phyloP scores from a whole-genome alignment of 768 basidiomycete genomes.

The Pulveroboletus sp. region DNA sequence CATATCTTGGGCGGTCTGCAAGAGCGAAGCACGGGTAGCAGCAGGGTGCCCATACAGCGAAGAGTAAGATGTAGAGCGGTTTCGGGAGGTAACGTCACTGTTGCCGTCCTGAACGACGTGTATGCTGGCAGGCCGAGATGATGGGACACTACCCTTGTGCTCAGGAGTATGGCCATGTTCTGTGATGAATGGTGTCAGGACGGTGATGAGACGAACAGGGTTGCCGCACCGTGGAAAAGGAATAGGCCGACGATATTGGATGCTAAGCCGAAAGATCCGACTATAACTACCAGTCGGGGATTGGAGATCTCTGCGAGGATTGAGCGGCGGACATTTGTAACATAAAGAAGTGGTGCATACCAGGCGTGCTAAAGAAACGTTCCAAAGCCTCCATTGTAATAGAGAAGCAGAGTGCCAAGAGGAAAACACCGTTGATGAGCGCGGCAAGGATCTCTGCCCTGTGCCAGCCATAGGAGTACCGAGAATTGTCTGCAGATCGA shows the following conservation, averaged over 20 bases:
- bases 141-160: conserved; percentile 34
- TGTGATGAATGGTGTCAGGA: conserved; percentile 23
- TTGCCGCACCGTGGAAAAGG: conserved; percentile 80
- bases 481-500: conserved; percentile 53
- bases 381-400: conserved; percentile 90
- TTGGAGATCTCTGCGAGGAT: conserved; percentile 71
- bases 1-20: conserved; percentile 82
- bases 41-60: conserved; percentile 73
- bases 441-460: conserved; percentile 95
- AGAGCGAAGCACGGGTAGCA: conserved; percentile 65
- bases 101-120: conserved; percentile 8
- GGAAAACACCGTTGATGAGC: conserved; percentile 92
- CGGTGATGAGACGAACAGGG: conserved; percentile 5
- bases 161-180: conserved; percentile 64
- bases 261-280: conserved; percentile 82
- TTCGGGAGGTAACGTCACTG: conserved; percentile 25
- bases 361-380: conserved; percentile 81
- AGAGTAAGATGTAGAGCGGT: conserved; percentile 44
- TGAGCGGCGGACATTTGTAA: conserved; percentile 4
- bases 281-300: conserved; percentile 82
- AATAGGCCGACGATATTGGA: conserved; percentile 93
- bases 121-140: conserved; percentile 40
- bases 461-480: conserved; percentile 99
- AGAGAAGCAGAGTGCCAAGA: conserved; percentile 94
- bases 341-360: conserved; percentile 34